phyloP scores from a whole-genome alignment of 345 rosid genomes.

The Luvunga scandens region DNA sequence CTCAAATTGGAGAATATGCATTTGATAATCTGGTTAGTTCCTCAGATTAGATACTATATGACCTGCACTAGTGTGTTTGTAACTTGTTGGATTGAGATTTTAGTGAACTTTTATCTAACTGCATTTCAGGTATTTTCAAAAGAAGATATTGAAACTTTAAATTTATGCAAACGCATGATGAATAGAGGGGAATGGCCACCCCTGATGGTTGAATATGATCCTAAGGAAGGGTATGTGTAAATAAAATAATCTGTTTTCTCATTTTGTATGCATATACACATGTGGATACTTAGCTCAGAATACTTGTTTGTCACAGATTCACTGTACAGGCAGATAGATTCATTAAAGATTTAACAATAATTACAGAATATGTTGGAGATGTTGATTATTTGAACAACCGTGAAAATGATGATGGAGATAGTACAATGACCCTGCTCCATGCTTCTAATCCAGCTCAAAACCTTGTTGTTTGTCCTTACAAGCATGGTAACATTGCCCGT shows the following conservation, averaged over 20 bases:
- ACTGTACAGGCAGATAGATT: constrained; percentile 83
- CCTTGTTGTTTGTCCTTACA: constrained; percentile 92
- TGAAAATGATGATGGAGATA: constrained; percentile 86
- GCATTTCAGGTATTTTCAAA: constrained; percentile 62
- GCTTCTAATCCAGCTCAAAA: constrained; percentile 57
- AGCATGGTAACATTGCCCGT: constrained; percentile 73
- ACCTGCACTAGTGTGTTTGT: background rate
- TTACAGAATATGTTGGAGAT: constrained; percentile 88
- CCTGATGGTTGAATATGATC: constrained; percentile 74
- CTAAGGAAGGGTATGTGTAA: constrained; percentile 70
- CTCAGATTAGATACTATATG: background rate
- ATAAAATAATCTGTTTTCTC: background rate
- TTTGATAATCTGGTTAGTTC: background rate
- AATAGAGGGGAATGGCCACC: constrained; percentile 85
- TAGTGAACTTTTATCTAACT: background rate
- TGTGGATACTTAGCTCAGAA: background rate
- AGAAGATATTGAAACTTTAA: constrained; percentile 70
- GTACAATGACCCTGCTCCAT: constrained; percentile 89
- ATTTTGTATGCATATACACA: background rate
- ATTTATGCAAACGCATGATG: constrained; percentile 79
- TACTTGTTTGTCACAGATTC: constrained; percentile 46
- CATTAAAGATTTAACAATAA: constrained; percentile 80
- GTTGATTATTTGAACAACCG: constrained; percentile 81
- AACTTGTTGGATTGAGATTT: background rate
- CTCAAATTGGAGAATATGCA: background rate